Evolutionary conservation across 164 flowering plant genomes (phyloP).

Genomic region (Aristolochia contorta): DNA sequence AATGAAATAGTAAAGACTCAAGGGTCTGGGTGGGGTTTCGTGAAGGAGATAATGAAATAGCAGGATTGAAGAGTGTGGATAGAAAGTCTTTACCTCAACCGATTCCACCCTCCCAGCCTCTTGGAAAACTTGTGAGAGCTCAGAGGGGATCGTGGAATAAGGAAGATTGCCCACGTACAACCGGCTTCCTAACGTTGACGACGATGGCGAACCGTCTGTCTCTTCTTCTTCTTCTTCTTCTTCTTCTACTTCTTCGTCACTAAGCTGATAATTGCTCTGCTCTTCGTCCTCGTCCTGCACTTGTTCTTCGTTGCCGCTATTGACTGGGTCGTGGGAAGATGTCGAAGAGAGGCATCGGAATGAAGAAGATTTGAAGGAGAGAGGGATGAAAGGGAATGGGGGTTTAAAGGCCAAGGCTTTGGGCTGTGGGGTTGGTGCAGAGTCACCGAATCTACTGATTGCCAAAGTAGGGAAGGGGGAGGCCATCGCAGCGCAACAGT

Average conservation of each 20-base stretch:
- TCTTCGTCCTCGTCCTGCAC: not conserved
- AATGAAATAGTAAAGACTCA: not conserved
- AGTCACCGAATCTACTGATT: not conserved
- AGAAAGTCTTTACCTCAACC: slow-evolving; percentile 70
- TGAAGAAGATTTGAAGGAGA: not conserved
- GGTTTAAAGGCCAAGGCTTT: not conserved
- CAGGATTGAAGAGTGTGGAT: no score
- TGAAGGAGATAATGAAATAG: no score
- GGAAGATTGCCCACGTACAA: slow-evolving; percentile 83
- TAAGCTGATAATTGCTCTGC: no score
- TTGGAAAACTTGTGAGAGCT: slow-evolving; percentile 46
- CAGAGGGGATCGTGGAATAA: slow-evolving; percentile 48
- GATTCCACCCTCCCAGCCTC: slow-evolving; percentile 61
- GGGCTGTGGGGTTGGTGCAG: not conserved
- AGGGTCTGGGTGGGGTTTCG: no score
- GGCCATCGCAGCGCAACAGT: not conserved
- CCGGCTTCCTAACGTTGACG: slow-evolving; percentile 16
- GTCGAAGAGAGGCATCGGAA: not conserved
- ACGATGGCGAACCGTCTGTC: not conserved
- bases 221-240: not conserved
- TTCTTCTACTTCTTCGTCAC: not conserved
- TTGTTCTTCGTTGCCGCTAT: not conserved
- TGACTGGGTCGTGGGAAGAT: not conserved
- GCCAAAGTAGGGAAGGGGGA: not conserved
- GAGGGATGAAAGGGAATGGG: not conserved